Evolutionary conservation across 2,329 filamentous ascomycete genomes (phyloP), one percentile per base, ranked within the genome.

Genomic region (Colletotrichum sp.): DNA sequence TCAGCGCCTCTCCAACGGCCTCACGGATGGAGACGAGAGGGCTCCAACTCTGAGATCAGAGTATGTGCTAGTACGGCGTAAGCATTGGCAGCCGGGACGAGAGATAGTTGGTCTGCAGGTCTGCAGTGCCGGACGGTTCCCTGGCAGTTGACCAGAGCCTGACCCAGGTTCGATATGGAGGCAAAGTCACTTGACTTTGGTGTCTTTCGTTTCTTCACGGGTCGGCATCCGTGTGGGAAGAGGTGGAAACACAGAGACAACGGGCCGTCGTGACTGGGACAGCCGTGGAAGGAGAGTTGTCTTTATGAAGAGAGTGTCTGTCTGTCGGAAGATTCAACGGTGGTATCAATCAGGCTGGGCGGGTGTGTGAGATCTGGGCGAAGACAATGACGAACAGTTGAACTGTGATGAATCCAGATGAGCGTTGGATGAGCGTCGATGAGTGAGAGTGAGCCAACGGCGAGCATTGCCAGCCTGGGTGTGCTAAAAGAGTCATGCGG

Each of bases 111-210:
- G n/a, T 68, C 65, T 57, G 28, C 65, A 69, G 68, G 68, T 36
- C 39, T n/a, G 44, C 68, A 64, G 57, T 70, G 59, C 34, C 64
- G n/a, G 59, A 15, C 64, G 39, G 39, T 28, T 13, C 34, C 13
- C 22, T 36, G 64, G 52, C 70, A 64, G 73, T 75, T 73, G 73
- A 65, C 44, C 22, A 7, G 18, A 59, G 13, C 34, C 57, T 59
- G 63, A 66, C 26, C 6, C 44, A 32, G 24, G 22, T 15, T 16
- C 28, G 55, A 60, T 18, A 63, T 34, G 44, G 13, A 69, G 22
- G 24, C 30, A 75, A 39, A 39, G 59, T 74, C 74, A 76, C 70
- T 76, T 76, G 74, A 74, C 71, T 22, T 15, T 18, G 8, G 15
- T 64, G 70, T 73, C 64, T 76, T 15, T 28, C 18, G 18, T 24